Evolutionary conservation across 768 basidiomycete species (phyloP), one percentile per base, ranked within the genome.

Genomic region (Xanthoconium purpureum): DNA sequence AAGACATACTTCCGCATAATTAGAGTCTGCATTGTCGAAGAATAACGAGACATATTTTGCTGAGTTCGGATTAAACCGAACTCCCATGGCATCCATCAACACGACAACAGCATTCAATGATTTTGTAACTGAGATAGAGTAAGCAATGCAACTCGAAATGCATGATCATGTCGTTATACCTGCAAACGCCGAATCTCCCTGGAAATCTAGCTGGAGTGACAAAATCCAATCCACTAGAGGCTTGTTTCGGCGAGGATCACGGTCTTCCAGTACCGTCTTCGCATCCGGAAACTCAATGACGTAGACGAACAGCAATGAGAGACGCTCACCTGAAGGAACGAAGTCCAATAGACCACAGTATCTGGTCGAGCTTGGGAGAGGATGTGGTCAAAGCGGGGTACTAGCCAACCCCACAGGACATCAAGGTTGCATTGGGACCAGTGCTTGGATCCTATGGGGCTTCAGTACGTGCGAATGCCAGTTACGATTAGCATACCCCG

Each of bases 161-260:
- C 40, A 20, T 18, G 46, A 18, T 59, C 40, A 40, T 33, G 37
- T 33, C 18, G 35, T 75, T 83, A 67, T 74, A 90, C 92, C 87
- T 60, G 87, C 82, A 69, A 97, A 97, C 3, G 91, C 90, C 30
- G 92, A 96, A 60, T 91, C 89, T 45, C 86, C 83, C 36, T 82
- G 80, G 69, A 95, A 91, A 60, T 97, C 94, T 6, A 93, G 74
- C 2, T 89, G 87, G 3, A 93, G 77, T 18, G 81, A 75, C 33
- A 89, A 66, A 54, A 94, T 83, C 84, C 90, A 95, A 58, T 89
- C 80, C 18, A 94, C 77, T 38, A 97, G 66, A 12, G 83, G 80
- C 56, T 83, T 74, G 60, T 82, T 84, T 20, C 94, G 82, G 24
- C 94, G 86, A 39, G 91, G 91, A 73, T 97, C 94, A 28, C 88